Conservation (phyloP, 495 filamentous ascomycete genomes). For the Neurospora sublineolata region DNA sequence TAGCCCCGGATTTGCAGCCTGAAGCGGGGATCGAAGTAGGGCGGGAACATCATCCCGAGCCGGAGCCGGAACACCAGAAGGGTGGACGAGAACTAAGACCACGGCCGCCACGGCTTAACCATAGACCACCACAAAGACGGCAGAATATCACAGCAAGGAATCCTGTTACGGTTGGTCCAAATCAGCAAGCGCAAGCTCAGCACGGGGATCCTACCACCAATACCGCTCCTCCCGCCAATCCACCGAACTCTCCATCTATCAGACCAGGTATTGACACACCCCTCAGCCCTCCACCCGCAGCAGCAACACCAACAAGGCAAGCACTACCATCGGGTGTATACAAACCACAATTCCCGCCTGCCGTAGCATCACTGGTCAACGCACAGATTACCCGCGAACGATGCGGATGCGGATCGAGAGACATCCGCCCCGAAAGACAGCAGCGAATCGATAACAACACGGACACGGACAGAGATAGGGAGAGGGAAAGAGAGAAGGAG, state of each 20-base stretch:
- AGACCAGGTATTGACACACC: neutral
- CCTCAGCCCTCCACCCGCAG: neutral
- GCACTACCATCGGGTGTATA: neutral
- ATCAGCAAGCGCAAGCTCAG: neutral
- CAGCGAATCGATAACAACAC: neutral
- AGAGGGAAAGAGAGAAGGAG: neutral
- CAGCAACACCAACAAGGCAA: neutral
- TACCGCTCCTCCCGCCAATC: neutral
- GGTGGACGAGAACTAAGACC: neutral
- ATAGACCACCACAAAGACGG: neutral
- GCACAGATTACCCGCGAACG: neutral
- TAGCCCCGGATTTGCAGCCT: neutral
- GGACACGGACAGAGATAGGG: neutral
- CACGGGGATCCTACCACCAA: neutral
- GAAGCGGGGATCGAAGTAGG: neutral
- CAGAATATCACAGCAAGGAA: neutral
- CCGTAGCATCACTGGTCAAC: neutral
- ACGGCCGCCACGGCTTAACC: neutral
- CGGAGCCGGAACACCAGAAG: neutral
- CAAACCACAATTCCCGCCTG: neutral
- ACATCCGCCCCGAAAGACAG: neutral
- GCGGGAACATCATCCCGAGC: neutral
- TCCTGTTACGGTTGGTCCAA: neutral
- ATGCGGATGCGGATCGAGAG: neutral
- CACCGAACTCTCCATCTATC: neutral